Percentiles rank a stretch among this genome's conserved stretches.
phyloP scores from a whole-genome alignment of 1,139 yeast genomes.

The Blastobotrys serpentis region DNA sequence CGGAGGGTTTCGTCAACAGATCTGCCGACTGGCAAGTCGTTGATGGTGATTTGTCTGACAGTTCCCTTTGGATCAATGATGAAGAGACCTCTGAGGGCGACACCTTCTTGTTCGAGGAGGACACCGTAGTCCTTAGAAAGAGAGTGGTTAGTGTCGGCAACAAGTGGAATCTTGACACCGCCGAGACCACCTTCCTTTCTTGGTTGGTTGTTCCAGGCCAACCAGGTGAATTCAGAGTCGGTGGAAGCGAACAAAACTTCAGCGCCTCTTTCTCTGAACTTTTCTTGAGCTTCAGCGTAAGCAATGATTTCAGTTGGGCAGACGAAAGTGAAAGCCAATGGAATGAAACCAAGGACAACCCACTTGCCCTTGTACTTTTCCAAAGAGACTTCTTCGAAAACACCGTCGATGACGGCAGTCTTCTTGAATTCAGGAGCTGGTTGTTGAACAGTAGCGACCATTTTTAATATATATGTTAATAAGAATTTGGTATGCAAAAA shows the following conservation, averaged over 20 bases:
- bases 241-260: slow-evolving; percentile 94
- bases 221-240: slow-evolving; percentile 94
- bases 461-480: slow-evolving; percentile 37
- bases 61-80: slow-evolving; percentile 93
- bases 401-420: slow-evolving; percentile 96
- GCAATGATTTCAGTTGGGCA: slow-evolving; percentile 99
- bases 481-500: neutral
- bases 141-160: slow-evolving; percentile 96
- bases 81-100: slow-evolving; percentile 97
- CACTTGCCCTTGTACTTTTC: slow-evolving; percentile 97
- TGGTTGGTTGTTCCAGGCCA: slow-evolving; percentile 97
- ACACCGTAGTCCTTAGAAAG: slow-evolving; percentile 96
- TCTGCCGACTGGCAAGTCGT: slow-evolving; percentile 99
- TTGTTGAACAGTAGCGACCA: slow-evolving; percentile 88
- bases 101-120: slow-evolving; percentile 90
- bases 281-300: slow-evolving; percentile 90
- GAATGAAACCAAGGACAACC: slow-evolving; percentile 95
- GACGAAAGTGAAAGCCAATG: slow-evolving; percentile 98
- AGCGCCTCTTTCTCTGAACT: slow-evolving; percentile 82
- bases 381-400: slow-evolving; percentile 88
- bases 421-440: slow-evolving; percentile 96
- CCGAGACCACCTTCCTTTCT: slow-evolving; percentile 99
- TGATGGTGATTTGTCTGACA: slow-evolving; percentile 94
- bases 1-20: slow-evolving; percentile 96
- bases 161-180: slow-evolving; percentile 85